phyloP scores from a whole-genome alignment of 106 monocot species.

The Acorus calamus region DNA sequence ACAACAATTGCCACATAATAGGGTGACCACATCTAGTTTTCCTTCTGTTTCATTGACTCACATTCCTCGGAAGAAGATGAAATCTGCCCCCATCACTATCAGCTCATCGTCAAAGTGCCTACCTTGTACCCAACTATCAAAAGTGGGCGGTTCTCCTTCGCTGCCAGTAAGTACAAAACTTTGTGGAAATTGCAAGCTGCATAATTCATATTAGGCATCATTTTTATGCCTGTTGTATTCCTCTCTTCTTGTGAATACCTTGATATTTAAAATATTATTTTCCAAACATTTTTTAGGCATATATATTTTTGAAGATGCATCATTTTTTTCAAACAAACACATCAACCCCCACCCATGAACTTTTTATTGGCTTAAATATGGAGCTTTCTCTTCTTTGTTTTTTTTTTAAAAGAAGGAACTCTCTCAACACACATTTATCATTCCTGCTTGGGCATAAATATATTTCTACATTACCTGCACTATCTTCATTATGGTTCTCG shows the following conservation, averaged over 20 bases:
- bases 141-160: not conserved
- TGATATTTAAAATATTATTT: no score
- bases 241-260: not conserved
- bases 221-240: not conserved
- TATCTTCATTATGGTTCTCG: not conserved
- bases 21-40: conserved; percentile 1
- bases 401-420: not conserved
- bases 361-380: no score
- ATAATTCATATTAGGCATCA: no score
- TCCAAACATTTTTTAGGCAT: no score
- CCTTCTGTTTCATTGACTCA: conserved; percentile 2
- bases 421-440: not conserved
- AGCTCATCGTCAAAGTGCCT: conserved; percentile 12
- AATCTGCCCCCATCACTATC: conserved; percentile 1
- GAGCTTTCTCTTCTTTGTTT: no score
- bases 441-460: not conserved
- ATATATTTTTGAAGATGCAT: no score
- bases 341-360: no score
- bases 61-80: conserved; percentile 22
- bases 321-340: no score
- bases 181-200: not conserved
- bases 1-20: not conserved
- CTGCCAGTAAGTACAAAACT: conserved; percentile 4
- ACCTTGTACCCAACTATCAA: conserved; percentile 11
- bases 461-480: not conserved